phyloP scores from a whole-genome alignment of 306 rosid species.

The Clitoria ternatea region DNA sequence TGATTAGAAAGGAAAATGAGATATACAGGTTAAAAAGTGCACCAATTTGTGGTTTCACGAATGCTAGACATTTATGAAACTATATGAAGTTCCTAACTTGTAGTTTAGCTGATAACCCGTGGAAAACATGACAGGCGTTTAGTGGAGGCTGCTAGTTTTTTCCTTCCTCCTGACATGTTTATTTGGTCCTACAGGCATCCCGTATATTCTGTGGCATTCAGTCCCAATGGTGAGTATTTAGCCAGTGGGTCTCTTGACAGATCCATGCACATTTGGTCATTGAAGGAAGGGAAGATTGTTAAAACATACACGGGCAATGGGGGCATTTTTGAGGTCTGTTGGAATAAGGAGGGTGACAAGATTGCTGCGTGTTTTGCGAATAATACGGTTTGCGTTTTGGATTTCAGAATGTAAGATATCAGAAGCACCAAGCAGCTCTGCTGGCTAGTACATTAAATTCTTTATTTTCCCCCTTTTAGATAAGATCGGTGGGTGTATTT shows the following conservation, averaged over 20 bases:
- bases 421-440: background rate
- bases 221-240: conserved; percentile 81
- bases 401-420: conserved; percentile 44
- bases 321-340: conserved; percentile 85
- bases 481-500: conserved; percentile 30
- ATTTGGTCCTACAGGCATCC: conserved; percentile 39
- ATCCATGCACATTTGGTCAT: conserved; percentile 77
- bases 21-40: too few species aligned
- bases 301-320: conserved; percentile 69
- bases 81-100: background rate
- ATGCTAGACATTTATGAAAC: background rate
- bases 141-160: background rate
- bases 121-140: background rate
- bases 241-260: conserved; percentile 87
- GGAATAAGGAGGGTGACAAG: conserved; percentile 90
- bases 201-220: conserved; percentile 90
- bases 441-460: conserved; percentile 24
- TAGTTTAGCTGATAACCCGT: background rate
- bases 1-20: too few species aligned
- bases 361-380: conserved; percentile 82
- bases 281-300: conserved; percentile 80
- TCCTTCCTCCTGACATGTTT: background rate
- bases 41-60: background rate
- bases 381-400: conserved; percentile 60
- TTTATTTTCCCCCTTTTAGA: conserved; percentile 23